Base-by-base conservation (phyloP, 2,329 filamentous ascomycete species). In the Arthrobotrys pseudoclavata region DNA sequence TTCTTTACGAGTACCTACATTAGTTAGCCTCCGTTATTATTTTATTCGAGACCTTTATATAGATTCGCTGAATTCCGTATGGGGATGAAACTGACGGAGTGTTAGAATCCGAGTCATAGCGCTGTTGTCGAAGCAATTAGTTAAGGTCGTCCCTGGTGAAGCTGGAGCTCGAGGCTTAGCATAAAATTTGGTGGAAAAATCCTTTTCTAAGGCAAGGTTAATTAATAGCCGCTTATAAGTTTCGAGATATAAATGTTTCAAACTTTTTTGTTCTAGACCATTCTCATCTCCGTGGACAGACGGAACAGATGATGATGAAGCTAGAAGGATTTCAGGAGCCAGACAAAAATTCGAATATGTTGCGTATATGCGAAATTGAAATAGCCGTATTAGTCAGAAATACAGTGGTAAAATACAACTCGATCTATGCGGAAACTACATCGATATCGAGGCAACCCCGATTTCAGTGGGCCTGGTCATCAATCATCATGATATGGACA, bases 221-320 rank as follows among this genome's bases (percentile, higher is more conserved):
- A 42, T 63, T 40, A 63, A 70, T 68, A n/a, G 26, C 60, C 42
- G 34, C 20, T 66, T 22, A 24, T 48, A 50, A 42, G 48, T 67
- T 52, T 74, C 42, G 62, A 52, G 61, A 55, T 67, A 50, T 74
- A 62, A 61, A 61, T 62, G 61, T 67, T 74, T 64, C 61, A 63
- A 57, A 47, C 52, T 2, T 40, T 26, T 22, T 47, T 24, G 37
- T 34, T 74, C 31, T 50, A 15, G 34, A 34, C 42, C 10, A 34
- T 31, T 48, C n/a, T 47, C 40, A 37, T 22, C 53, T 52, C 69
- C 69, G 52, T 42, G 20, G 20, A 18, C 40, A 10, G 18, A 74
- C 62, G 69, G 69, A 55, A 67, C 52, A 31, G 29, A 40, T 18
- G 26, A 42, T 40, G 60, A 50, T 34, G 66, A 61, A 53, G 40